Evolutionary conservation across 1,284 basidiomycete species (phyloP).

Genomic region (Puccinia triticina): DNA sequence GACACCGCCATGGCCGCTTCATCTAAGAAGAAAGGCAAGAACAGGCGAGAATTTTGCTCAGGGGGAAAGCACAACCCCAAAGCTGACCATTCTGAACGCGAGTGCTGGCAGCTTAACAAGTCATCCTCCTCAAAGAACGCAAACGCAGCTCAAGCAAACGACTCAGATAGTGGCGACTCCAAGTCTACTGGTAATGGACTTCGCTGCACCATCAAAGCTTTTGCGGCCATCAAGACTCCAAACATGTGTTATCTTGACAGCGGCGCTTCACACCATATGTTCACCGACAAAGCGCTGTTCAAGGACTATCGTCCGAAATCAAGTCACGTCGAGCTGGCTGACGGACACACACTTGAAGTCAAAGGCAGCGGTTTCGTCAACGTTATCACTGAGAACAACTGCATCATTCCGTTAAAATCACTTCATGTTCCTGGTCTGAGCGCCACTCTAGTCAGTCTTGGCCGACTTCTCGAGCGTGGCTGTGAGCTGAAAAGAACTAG

Average conservation of each 20-base stretch:
- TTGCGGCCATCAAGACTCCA: not conserved
- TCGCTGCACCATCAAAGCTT: not conserved
- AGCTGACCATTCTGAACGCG: not conserved
- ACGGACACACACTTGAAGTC: not conserved
- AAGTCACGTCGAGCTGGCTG: not conserved
- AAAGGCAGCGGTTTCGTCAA: not conserved
- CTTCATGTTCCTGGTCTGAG: constrained; percentile 7
- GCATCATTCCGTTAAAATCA: not conserved
- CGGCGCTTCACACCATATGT: constrained; percentile 12
- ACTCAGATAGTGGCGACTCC: not conserved
- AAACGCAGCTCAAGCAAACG: not conserved
- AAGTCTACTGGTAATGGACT: not conserved
- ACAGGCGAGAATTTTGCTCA: not conserved
- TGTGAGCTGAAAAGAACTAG: not conserved
- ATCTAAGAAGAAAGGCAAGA: not conserved
- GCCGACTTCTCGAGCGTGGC: not conserved
- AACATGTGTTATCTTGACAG: not conserved
- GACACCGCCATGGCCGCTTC: not conserved
- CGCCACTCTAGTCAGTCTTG: constrained; percentile 8
- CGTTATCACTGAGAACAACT: not conserved
- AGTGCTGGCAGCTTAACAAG: not conserved
- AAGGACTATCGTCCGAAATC: not conserved
- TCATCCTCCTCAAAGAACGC: not conserved
- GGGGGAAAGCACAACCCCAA: not conserved
- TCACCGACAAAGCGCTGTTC: not conserved